Percentiles rank a stretch among this genome's conserved stretches.
These are phyloP conservation scores for Fusarium sp. DNA, from an alignment of 2,329 filamentous ascomycete genomes.

Conservation along the genomic window DNA sequence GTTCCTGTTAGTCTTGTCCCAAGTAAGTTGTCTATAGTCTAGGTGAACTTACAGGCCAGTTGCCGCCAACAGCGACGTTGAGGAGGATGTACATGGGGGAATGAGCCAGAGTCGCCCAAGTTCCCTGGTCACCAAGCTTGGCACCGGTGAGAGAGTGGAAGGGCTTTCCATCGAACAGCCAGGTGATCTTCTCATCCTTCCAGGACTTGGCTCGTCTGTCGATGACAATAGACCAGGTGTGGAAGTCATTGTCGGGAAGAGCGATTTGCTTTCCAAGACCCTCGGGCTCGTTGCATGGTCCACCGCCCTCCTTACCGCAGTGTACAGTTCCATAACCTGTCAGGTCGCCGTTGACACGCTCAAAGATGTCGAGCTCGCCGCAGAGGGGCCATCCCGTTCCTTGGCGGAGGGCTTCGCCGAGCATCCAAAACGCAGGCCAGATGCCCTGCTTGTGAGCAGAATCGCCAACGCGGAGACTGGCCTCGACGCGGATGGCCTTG, in stretches of 20 bases:
- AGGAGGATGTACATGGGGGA: constrained; percentile 59
- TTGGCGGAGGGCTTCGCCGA: constrained; percentile 59
- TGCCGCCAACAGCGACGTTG: constrained; percentile 61
- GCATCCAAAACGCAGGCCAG: constrained; percentile 66
- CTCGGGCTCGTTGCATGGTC: constrained; percentile 60
- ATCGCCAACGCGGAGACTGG: constrained; percentile 58
- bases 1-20: constrained; percentile 9
- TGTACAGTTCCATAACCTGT: constrained; percentile 61
- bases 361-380: constrained; percentile 63
- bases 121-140: constrained; percentile 53
- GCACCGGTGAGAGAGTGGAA: constrained; percentile 58
- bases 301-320: constrained; percentile 57
- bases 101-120: constrained; percentile 58
- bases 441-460: constrained; percentile 58
- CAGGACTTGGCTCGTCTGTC: constrained; percentile 58
- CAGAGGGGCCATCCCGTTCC: constrained; percentile 61
- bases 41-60: constrained; percentile 52
- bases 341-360: constrained; percentile 59
- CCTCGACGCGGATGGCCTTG: constrained; percentile 56
- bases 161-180: constrained; percentile 58
- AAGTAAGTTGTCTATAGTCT: too few relatives aligned
- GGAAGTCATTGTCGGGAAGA: constrained; percentile 60
- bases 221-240: constrained; percentile 60
- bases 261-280: constrained; percentile 52
- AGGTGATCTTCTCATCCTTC: constrained; percentile 60